Evolutionary conservation across 1,284 basidiomycete species (phyloP), one percentile per base, ranked within the genome.

Genomic region (Chiua sp.): DNA sequence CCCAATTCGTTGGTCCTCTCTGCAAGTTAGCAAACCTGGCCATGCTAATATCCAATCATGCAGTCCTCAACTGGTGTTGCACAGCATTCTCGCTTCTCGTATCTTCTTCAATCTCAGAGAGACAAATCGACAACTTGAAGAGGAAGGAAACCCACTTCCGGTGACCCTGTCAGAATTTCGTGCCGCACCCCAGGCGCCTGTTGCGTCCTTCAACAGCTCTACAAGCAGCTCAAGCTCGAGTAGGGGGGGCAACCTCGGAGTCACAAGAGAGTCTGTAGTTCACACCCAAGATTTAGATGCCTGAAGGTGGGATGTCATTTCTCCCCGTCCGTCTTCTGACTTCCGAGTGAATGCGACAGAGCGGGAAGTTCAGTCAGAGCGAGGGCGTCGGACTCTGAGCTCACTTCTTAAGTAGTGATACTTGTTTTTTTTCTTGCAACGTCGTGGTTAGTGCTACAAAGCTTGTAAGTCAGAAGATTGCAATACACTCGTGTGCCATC

Each of bases 71-170:
- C 48, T 72, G 54, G 68, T 63, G 35, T 59, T 59, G 48, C 68
- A 72, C 30, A 69, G 63, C 23, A 63, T 69, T 32, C 63, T 69
- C 54, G 61, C 70, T 1, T 68, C 70, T 23, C 68, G 68, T 7
- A 66, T 69, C 35, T 69, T 72, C 51, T 69, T 69, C 32, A 70
- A 72, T 51, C 66, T 69, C 28, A 61, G 63, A 50, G 65, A 71
- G 49, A 69, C 68, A 11, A 50, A 28, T 23, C 59, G 20, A 39
- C 50, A 22, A 55, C 59, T 61, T n/a, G n/a, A n/a, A n/a, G n/a
- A n/a, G 37, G 47, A 61, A 56, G 18, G 15, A 10, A 26, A 18
- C 12, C 20, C 57, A 6, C n/a, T 47, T 26, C 51, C 56, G 4
- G 32, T 51, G 13, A 30, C 54, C 22, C 63, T 65, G 16, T 28